Base-by-base conservation (phyloP, 257 asterid species). In the Solanum pimpinellifolium region DNA sequence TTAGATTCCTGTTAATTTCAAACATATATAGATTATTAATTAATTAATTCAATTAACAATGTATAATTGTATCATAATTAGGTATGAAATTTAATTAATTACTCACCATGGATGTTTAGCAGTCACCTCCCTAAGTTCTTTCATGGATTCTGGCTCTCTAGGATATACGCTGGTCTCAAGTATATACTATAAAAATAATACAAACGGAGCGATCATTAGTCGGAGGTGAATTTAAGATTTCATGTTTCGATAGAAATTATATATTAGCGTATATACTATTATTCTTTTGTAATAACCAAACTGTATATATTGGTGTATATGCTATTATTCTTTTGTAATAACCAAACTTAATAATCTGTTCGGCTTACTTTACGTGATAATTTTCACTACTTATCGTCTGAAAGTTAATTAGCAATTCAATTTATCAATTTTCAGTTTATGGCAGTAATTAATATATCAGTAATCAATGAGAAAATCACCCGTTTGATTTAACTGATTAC, bases 1-100 rank as follows among this genome's bases (percentile, higher is more conserved):
- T 89, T n/a, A 87, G 35, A 44, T 89, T 89, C 91, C 91, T 89
- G 87, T 85, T 35, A 35, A 39, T 75, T 78, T 86, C 60, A 68
- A 66, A 44, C 5, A 44, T 44, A 37, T 18, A 42, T 27, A 35
- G 15, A 56, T 16, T 68, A 66, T 11, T 65, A 56, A 56, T 56
- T 18, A 66, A 12, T 66, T 66, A 66, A 14, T 73, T 27, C 15
- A 8, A 16, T 52, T n/a, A 60, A 21, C 29, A 23, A 60, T 23
- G 13, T 23, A 23, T n/a, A 11, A 59, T 59, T 3, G 13, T 59
- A 20, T 10, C 29, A 3, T 15, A 31, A 31, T 70, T 31, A 70
- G n/a, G 12, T 15, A 70, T 70, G 42, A 15, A 70, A 15, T 69
- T 27, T 23, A 76, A 76, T 37, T 35, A 59, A 59, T 21, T 21